phyloP scores from a whole-genome alignment of 495 filamentous ascomycete genomes.

The Sabuloglossum arenarium region DNA sequence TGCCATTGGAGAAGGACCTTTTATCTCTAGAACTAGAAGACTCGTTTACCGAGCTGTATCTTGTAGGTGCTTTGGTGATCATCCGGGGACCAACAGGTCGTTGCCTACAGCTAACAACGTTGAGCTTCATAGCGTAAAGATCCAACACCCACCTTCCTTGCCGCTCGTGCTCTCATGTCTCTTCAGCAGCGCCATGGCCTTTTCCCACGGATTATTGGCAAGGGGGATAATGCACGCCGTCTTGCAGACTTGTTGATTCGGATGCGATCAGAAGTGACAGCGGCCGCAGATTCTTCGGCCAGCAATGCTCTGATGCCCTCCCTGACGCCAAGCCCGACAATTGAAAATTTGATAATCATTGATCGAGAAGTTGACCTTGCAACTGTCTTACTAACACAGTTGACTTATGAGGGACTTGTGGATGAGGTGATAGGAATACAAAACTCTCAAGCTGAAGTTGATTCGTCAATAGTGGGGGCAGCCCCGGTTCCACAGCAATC shows the following conservation, averaged over 20 bases:
- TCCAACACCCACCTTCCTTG: constrained; percentile 67
- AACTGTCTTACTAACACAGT: constrained; percentile 74
- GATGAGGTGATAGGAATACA: constrained; percentile 86
- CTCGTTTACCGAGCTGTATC: constrained; percentile 68
- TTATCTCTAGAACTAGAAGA: constrained; percentile 78
- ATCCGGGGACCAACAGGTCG: neutral
- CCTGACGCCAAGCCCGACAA: constrained; percentile 65
- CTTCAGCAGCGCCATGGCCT: constrained; percentile 83
- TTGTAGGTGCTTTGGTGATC: constrained; percentile 20
- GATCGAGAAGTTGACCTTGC: constrained; percentile 89
- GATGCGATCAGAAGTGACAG: constrained; percentile 79
- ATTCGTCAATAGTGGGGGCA: constrained; percentile 70
- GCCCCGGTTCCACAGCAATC: constrained; percentile 29
- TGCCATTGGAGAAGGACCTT: constrained; percentile 79
- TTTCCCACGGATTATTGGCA: constrained; percentile 87
- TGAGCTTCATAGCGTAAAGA: constrained; percentile 47
- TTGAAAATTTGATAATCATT: constrained; percentile 82
- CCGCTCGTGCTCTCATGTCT: constrained; percentile 85
- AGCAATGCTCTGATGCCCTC: constrained; percentile 39
- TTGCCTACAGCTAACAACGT: neutral
- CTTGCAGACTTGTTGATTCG: constrained; percentile 76
- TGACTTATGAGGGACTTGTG: constrained; percentile 92
- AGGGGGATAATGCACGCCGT: constrained; percentile 80
- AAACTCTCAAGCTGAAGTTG: constrained; percentile 78
- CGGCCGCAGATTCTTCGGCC: constrained; percentile 43